Conservation (phyloP, 495 filamentous ascomycete genomes). For the Endocarpon pusillum region DNA sequence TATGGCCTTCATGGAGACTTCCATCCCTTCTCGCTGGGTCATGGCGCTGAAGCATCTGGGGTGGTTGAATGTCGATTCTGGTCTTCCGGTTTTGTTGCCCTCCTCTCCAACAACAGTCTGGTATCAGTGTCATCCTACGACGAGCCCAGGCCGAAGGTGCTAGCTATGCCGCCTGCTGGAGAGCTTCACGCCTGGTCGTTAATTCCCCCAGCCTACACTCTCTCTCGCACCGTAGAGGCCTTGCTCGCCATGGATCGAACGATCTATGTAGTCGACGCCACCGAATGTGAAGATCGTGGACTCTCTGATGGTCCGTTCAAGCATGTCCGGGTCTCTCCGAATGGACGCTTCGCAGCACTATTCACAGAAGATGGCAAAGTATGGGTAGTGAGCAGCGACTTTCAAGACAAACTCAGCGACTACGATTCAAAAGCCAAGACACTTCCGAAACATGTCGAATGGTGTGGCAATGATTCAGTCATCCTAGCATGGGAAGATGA, state of each 20-base stretch:
- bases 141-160: slow-evolving; percentile 71
- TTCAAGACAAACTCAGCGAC: slow-evolving; percentile 79
- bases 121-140: slow-evolving; percentile 77
- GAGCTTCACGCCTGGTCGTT: slow-evolving; percentile 77
- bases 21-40: slow-evolving; percentile 84
- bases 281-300: slow-evolving; percentile 77
- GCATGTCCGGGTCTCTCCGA: slow-evolving; percentile 77
- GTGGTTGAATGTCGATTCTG: slow-evolving; percentile 84
- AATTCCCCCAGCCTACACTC: slow-evolving; percentile 72
- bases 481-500: slow-evolving; percentile 96
- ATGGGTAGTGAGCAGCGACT: slow-evolving; percentile 88
- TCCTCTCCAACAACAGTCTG: slow-evolving; percentile 75
- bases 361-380: slow-evolving; percentile 75
- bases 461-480: slow-evolving; percentile 93
- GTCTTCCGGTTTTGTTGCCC: slow-evolving; percentile 78
- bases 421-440: slow-evolving; percentile 76
- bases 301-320: slow-evolving; percentile 85
- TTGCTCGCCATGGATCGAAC: slow-evolving; percentile 74
- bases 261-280: slow-evolving; percentile 69
- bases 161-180: slow-evolving; percentile 62
- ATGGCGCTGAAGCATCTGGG: slow-evolving; percentile 74
- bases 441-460: slow-evolving; percentile 74
- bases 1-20: slow-evolving; percentile 87
- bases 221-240: slow-evolving; percentile 92
- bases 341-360: slow-evolving; percentile 71